Evolutionary conservation across 306 rosid genomes (phyloP), one percentile per base, ranked within the genome.

Genomic region (Biancaea sappan): DNA sequence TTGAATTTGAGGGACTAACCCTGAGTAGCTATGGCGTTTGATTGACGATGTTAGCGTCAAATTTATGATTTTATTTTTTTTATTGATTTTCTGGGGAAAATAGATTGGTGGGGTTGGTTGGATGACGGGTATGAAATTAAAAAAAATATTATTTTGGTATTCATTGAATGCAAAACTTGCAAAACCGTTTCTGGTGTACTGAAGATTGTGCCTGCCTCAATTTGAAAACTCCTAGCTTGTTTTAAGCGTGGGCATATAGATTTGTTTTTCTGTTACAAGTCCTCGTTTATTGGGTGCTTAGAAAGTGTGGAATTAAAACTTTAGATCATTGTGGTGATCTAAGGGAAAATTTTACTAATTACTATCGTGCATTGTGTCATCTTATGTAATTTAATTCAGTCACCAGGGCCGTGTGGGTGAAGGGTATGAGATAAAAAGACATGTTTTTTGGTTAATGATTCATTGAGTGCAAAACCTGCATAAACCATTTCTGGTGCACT

Each of bases 321-420:
- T 34, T 61, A 34, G 6, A 40, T 22, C 24, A 14, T 21, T 24
- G n/a, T 5, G 18, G 35, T 40, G 51, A 14, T 66, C 25, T 66
- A 0, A 15, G 0, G 25, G 52, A 18, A 8, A 24, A 2, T 38
- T 37, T 38, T 26, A 8, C 34, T 6, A 2, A 35, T 48, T 67
- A n/a, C n/a, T n/a, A n/a, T n/a, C n/a, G n/a, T 46, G 73, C 2
- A 11, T 22, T 26, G 10, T 56, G 26, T 40, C 41, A 16, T 68
- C 40, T 66, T 28, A 24, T 32, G 46, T 77, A 60, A 64, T 6
- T 2, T 29, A 58, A 47, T 8, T 54, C n/a, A 51, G 21, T 46
- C 65, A 35, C 12, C 59, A 86, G 90, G 80, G 85, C 74, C 84
- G 68, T 75, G 89, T 34, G 57, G 79, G 80, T n/a, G n/a, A n/a